A percentile compares a stretch with the other conserved stretches of the same genome.
phyloP scores from a whole-genome alignment of 352 stramenopile genomes.

The Blastocystis hominis region DNA sequence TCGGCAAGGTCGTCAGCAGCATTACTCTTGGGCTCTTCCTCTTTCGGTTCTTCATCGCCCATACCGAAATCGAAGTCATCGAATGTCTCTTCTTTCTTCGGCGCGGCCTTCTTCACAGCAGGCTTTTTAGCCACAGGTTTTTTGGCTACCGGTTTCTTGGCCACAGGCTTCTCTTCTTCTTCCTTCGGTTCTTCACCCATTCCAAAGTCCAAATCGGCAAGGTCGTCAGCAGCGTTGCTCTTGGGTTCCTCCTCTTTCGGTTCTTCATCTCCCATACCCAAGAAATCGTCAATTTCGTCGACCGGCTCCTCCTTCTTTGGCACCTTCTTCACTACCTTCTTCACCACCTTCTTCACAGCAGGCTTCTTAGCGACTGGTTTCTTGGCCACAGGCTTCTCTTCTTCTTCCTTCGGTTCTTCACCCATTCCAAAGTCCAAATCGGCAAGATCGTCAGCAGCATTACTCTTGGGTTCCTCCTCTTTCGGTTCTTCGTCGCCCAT shows the following conservation, averaged over 20 bases:
- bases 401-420: background rate
- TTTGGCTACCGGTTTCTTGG: background rate
- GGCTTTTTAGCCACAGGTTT: background rate
- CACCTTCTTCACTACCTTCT: background rate
- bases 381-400: background rate
- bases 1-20: background rate
- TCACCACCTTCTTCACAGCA: background rate
- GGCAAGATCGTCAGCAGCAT: background rate
- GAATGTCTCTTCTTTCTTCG: background rate
- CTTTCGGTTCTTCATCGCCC: background rate
- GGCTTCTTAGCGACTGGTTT: slow-evolving; percentile 2
- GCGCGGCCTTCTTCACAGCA: background rate
- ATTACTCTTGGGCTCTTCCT: background rate
- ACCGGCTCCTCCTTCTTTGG: background rate
- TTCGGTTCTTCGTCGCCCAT: background rate
- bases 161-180: background rate
- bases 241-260: background rate
- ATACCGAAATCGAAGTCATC: background rate
- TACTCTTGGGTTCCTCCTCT: background rate
- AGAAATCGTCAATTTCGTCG: background rate
- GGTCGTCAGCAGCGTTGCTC: background rate
- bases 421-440: background rate
- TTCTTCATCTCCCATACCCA: background rate
- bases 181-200: background rate
- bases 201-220: background rate